Percentiles rank a stretch among this genome's conserved stretches.
These are phyloP conservation scores for Flueggea neowawraea DNA, from an alignment of 441 rosid species.

Conservation along the genomic window DNA sequence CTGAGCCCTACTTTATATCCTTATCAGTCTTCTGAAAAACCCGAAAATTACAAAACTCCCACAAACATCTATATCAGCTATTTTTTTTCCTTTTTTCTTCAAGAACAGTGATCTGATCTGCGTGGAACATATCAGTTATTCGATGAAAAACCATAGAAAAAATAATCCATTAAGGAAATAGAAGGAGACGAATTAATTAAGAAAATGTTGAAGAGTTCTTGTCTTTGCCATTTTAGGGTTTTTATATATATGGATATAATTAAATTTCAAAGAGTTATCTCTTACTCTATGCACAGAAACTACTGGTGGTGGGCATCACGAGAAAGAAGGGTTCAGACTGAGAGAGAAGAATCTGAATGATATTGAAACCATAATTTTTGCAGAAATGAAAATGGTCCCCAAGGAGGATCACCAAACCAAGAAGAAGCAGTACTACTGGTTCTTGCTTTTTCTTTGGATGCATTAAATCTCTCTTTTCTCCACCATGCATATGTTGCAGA, in stretches of 20 bases:
- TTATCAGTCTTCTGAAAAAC: conserved; percentile 9
- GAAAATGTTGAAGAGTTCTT: no score
- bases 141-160: background rate
- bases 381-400: background rate
- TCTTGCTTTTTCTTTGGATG: no score
- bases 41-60: background rate
- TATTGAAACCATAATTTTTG: background rate
- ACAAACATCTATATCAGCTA: background rate
- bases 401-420: background rate
- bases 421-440: no score
- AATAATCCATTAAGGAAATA: background rate
- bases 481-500: no score
- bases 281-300: background rate
- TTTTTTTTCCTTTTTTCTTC: no score
- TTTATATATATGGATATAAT: background rate
- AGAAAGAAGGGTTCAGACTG: conserved; percentile 12
- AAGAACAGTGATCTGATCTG: no score
- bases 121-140: no score
- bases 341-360: no score
- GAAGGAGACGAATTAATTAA: background rate
- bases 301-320: conserved; percentile 20
- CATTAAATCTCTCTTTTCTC: no score
- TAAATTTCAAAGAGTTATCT: background rate
- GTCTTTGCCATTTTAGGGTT: background rate
- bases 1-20: conserved; percentile 20